Evolutionary conservation across 371 early-diverging fungal species (phyloP).

Genomic region (Mucor racemosus): DNA sequence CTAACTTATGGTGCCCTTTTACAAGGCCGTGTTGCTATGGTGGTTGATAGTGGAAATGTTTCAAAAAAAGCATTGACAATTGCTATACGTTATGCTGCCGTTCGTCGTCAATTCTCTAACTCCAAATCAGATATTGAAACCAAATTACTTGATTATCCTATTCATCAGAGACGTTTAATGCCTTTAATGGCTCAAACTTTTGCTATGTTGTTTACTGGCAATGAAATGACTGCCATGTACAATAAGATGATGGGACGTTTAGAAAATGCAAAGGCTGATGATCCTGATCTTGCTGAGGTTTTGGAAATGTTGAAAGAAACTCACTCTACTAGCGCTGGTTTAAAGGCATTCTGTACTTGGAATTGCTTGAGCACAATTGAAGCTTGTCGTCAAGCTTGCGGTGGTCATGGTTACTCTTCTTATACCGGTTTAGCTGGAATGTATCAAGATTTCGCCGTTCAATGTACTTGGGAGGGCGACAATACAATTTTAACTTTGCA

Average conservation of each 20-base stretch:
- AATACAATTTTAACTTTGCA: constrained; percentile 92
- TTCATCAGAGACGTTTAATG: constrained; percentile 91
- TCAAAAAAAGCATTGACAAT: constrained; percentile 92
- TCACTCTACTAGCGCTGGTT: constrained; percentile 89
- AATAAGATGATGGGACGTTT: constrained; percentile 76
- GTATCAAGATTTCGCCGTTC: constrained; percentile 91
- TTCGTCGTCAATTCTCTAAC: constrained; percentile 85
- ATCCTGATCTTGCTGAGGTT: constrained; percentile 67
- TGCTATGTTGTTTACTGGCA: constrained; percentile 90
- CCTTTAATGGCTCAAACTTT: constrained; percentile 90
- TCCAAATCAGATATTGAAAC: constrained; percentile 65
- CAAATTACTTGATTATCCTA: constrained; percentile 89
- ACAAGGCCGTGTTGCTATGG: constrained; percentile 90
- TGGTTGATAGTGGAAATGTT: constrained; percentile 84
- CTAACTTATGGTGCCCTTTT: constrained; percentile 88
- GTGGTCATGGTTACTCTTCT: constrained; percentile 92
- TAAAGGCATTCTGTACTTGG: constrained; percentile 96
- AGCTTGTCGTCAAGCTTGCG: constrained; percentile 88
- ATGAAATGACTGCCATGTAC: constrained; percentile 81
- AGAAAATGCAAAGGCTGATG: constrained; percentile 68
- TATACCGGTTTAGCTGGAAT: constrained; percentile 88
- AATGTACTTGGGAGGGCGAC: constrained; percentile 94
- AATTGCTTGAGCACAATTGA: constrained; percentile 86
- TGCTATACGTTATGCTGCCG: constrained; percentile 89
- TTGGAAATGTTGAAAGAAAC: constrained; percentile 86